Conservation (phyloP, 208 protist species). For the Leishmania tropica region DNA sequence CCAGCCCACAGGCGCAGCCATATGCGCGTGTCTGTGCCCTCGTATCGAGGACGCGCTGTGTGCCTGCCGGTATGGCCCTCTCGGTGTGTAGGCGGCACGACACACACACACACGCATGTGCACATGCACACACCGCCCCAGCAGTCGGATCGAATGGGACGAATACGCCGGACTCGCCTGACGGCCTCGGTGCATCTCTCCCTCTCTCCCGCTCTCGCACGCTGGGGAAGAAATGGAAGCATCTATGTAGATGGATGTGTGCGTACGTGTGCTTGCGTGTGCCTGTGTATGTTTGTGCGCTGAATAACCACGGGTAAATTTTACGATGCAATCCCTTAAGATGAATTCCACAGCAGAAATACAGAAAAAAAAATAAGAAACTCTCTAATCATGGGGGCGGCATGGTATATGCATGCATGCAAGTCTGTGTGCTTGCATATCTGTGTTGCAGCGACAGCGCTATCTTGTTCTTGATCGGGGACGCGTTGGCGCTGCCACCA, state of each 20-base stretch:
- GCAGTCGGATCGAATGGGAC: neutral
- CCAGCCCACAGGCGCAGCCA: too few relatives aligned
- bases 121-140: too few relatives aligned
- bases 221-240: too few relatives aligned
- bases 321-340: too few relatives aligned
- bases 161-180: neutral
- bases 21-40: neutral
- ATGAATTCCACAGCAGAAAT: neutral
- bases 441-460: too few relatives aligned
- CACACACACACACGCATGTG: neutral
- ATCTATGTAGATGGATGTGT: neutral
- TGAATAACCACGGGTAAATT: neutral
- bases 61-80: too few relatives aligned
- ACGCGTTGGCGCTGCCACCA: neutral
- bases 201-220: neutral
- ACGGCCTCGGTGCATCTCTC: neutral
- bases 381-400: neutral
- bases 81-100: too few relatives aligned
- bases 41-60: too few relatives aligned
- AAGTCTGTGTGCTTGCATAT: neutral
- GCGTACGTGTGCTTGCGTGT: neutral
- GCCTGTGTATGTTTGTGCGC: neutral
- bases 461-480: too few relatives aligned
- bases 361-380: neutral
- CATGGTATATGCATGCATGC: neutral